phyloP scores from a whole-genome alignment of 192 early-diverging fungal species.

The Linnemannia schmuckeri region DNA sequence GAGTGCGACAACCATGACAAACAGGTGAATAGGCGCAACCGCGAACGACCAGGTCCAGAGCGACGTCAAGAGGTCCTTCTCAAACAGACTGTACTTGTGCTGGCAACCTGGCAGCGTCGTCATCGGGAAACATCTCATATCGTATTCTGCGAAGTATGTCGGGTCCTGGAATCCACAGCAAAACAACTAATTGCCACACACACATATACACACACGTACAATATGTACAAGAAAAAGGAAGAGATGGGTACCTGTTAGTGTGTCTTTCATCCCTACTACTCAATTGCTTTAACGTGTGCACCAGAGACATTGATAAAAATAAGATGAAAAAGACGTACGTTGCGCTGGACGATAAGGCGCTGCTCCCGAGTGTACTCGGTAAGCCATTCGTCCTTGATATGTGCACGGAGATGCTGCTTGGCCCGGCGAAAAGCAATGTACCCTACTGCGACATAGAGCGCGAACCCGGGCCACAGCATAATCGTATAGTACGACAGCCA shows the following conservation, averaged over 20 bases:
- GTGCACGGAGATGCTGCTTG: conserved; percentile 43
- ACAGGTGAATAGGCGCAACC: conserved; percentile 47
- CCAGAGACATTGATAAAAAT: background rate
- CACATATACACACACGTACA: background rate
- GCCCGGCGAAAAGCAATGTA: conserved; percentile 46
- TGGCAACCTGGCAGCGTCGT: conserved; percentile 55
- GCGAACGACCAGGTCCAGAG: conserved; percentile 41
- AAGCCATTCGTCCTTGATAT: conserved; percentile 56
- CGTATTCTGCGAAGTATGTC: conserved; percentile 48
- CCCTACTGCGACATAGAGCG: too few species aligned
- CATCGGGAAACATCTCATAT: conserved; percentile 53
- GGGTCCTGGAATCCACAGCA: conserved; percentile 59
- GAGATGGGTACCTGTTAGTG: background rate
- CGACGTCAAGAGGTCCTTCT: conserved; percentile 31
- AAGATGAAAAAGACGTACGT: conserved; percentile 18
- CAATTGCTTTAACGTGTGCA: too few species aligned
- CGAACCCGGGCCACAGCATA: conserved; percentile 54
- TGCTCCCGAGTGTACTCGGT: conserved; percentile 27
- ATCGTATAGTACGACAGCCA: conserved; percentile 37
- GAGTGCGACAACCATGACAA: conserved; percentile 49
- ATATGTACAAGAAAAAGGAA: background rate
- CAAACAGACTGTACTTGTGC: conserved; percentile 45
- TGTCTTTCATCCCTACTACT: background rate
- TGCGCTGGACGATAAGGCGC: conserved; percentile 49
- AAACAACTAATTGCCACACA: conserved; percentile 35